Evolutionary conservation across 371 early-diverging fungal genomes (phyloP), one percentile per base, ranked within the genome.

Genomic region (Mortierella sp.): DNA sequence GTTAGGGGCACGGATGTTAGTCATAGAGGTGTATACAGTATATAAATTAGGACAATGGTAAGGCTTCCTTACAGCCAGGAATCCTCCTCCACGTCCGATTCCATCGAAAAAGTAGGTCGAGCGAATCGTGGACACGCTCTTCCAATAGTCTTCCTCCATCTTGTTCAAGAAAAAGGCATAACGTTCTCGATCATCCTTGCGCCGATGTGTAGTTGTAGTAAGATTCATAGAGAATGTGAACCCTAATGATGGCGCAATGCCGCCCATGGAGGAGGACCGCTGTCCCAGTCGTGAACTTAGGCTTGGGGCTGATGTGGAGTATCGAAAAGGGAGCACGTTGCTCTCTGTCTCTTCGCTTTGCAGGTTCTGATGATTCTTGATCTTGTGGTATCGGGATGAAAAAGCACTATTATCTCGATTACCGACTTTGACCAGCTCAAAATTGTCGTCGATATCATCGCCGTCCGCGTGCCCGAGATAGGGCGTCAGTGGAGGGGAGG

Each of bases 51-150:
- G n/a, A 17, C 21, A 34, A 49, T 24, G 17, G 24, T 27, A 30
- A 4, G 11, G 32, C 9, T 30, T 1, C 56, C 67, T 27, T 73
- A 73, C 75, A 15, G 75, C 75, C 6, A 73, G 60, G 41, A 73
- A 73, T 23, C 75, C 75, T 30, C 75, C 75, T 5, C 75, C 75
- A 31, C 75, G 69, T 19, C 75, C 75, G 43, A 73, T 73, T 8
- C 75, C 75, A 30, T 73, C 75, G 26, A 73, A 73, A 43, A 73
- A 73, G 49, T 73, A 73, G 12, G 75, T 73, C 6, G 64, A 67
- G 0, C 64, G 76, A 37, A 75, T 64, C 15, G 69, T 75, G 6
- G 76, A 75, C 3, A 75, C 76, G 30, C 61, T 69, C 58, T 61
- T 75, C 70, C 70, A 75, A 44, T 56, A 69, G 46, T 68, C 69